phyloP scores from a whole-genome alignment of 1,284 basidiomycete genomes.

The Sanghuangporus weigelae region DNA sequence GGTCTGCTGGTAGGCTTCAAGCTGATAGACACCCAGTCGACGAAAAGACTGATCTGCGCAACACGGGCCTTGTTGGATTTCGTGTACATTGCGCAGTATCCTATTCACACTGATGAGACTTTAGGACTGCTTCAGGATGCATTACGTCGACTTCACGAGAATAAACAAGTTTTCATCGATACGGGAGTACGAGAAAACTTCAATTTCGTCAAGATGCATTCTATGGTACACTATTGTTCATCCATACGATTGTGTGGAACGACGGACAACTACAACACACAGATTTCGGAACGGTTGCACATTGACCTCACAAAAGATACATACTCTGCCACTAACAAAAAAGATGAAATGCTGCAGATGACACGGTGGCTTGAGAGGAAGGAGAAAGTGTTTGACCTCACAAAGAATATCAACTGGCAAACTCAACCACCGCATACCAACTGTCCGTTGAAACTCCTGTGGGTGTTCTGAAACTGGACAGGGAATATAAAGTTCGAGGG shows the following conservation, averaged over 20 bases:
- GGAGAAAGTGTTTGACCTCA: background rate
- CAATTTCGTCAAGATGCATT: constrained; percentile 30
- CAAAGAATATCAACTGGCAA: background rate
- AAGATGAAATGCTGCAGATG: constrained; percentile 30
- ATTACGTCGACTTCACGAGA: constrained; percentile 23
- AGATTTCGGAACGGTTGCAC: constrained; percentile 25
- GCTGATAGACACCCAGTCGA: background rate
- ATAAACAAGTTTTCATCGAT: constrained; percentile 26
- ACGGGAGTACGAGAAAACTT: constrained; percentile 27
- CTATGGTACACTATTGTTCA: constrained; percentile 27
- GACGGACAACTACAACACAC: constrained; percentile 31
- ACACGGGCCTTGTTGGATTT: constrained; percentile 24
- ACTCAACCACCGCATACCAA: background rate
- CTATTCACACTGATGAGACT: constrained; percentile 20
- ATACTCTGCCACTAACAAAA: constrained; percentile 24
- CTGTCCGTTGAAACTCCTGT: too few relatives aligned
- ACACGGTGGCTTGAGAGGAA: constrained; percentile 27
- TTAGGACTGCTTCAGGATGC: constrained; percentile 21
- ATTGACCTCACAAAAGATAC: constrained; percentile 25
- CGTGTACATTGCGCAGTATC: constrained; percentile 27
- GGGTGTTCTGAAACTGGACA: too few relatives aligned
- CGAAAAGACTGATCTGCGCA: constrained; percentile 13
- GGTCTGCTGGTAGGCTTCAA: constrained; percentile 17
- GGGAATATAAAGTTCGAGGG: too few relatives aligned
- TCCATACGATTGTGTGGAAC: constrained; percentile 27